phyloP scores from a whole-genome alignment of 2,329 filamentous ascomycete genomes.

The Cladophialophora chaetospira region DNA sequence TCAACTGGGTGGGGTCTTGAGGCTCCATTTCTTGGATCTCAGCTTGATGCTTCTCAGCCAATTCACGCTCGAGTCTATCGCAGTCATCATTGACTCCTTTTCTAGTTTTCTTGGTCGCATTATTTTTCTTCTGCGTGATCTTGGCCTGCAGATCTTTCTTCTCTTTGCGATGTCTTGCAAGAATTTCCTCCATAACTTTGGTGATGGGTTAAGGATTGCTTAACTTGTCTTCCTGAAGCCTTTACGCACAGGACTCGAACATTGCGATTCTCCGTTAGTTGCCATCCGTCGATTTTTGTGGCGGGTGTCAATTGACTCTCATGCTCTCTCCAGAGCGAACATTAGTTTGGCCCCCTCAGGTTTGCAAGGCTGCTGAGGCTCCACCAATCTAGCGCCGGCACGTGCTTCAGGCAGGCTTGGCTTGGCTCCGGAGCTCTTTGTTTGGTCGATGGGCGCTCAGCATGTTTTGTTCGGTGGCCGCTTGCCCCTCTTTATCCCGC shows the following conservation, averaged over 20 bases:
- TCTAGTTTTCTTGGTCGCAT: constrained; percentile 78
- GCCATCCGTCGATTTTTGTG: not conserved
- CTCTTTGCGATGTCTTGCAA: constrained; percentile 82
- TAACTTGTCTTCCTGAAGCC: not conserved
- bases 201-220: not conserved
- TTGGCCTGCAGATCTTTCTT: constrained; percentile 80
- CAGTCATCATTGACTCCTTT: constrained; percentile 71
- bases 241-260: not conserved
- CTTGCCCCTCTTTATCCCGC: constrained; percentile 3
- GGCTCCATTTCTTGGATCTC: constrained; percentile 30
- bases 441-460: not conserved
- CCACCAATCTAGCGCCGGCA: constrained; percentile 2
- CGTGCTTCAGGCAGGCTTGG: not conserved
- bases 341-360: not conserved
- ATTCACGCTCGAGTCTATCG: constrained; percentile 57
- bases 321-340: not conserved
- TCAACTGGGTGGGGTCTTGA: constrained; percentile 25
- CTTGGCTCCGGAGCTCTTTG: not conserved
- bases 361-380: not conserved
- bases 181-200: constrained; percentile 69
- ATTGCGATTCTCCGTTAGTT: not conserved
- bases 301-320: not conserved
- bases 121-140: constrained; percentile 95
- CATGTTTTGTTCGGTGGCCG: not conserved
- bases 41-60: constrained; percentile 56